Conservation (phyloP, 2,329 filamentous ascomycete species). For the Penicillium hordei region DNA sequence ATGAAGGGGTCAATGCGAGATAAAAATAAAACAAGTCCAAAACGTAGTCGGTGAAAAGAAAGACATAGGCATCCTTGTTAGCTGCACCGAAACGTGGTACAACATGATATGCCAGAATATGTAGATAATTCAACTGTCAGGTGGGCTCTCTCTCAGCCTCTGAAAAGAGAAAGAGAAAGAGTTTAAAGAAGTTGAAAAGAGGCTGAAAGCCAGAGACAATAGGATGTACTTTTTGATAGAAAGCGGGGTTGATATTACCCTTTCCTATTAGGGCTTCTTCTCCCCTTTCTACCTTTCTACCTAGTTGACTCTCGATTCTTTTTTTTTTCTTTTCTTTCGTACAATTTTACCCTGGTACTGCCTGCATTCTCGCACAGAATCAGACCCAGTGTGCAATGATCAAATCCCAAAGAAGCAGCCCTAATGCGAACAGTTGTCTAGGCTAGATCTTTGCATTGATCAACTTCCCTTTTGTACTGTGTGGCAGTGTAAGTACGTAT, state of each 20-base stretch:
- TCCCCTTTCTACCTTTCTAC: not conserved
- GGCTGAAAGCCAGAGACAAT: not conserved
- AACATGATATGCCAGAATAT: constrained; percentile 20
- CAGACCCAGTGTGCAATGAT: constrained; percentile 4
- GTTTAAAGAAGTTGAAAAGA: not conserved
- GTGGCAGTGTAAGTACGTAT: not conserved
- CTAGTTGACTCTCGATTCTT: not conserved
- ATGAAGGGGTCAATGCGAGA: constrained; percentile 4
- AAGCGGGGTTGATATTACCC: constrained; percentile 4
- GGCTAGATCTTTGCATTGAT: constrained; percentile 12
- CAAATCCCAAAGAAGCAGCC: constrained; percentile 4
- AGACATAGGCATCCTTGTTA: constrained; percentile 17
- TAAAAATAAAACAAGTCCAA: not conserved
- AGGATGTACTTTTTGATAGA: not conserved
- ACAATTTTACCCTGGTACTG: not conserved
- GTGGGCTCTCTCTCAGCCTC: not conserved
- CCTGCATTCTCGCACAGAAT: constrained; percentile 10
- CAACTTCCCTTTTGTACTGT: not conserved
- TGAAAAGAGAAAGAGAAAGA: not conserved
- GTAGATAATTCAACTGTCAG: not conserved
- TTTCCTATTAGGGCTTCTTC: not conserved
- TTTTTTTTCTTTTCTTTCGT: not conserved
- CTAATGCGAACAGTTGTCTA: constrained; percentile 10
- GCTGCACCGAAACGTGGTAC: constrained; percentile 29
- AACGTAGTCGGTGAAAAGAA: constrained; percentile 11